A percentile compares a stretch with the other conserved stretches of the same genome.
Evolutionary conservation across 306 rosid genomes (phyloP).

Genomic region (Alnus glutinosa): DNA sequence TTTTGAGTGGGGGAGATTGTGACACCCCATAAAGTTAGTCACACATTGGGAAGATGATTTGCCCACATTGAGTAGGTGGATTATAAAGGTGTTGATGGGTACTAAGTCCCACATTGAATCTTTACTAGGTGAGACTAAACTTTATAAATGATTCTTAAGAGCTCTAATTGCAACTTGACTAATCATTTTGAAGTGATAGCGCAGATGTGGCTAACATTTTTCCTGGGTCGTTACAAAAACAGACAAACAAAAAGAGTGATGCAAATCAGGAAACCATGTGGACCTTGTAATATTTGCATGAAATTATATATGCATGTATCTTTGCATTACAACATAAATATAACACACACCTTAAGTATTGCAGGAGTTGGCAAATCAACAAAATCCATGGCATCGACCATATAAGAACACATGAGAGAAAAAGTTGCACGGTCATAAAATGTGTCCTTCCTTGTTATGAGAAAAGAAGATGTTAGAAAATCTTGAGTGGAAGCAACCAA

Average conservation of each 20-base stretch:
- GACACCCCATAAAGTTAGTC: too few relatives aligned
- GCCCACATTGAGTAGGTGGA: too few relatives aligned
- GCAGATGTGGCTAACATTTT: too few relatives aligned
- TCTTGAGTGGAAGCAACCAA: slow-evolving; percentile 98
- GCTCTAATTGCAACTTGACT: too few relatives aligned
- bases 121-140: too few relatives aligned
- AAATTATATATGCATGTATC: neutral
- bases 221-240: too few relatives aligned
- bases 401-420: slow-evolving; percentile 83
- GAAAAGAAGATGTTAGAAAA: slow-evolving; percentile 91
- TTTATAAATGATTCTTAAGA: too few relatives aligned
- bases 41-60: too few relatives aligned
- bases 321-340: neutral
- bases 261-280: neutral
- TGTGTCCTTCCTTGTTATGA: slow-evolving; percentile 87
- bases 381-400: slow-evolving; percentile 84
- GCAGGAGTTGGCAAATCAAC: slow-evolving; percentile 95
- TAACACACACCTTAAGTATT: slow-evolving; percentile 63
- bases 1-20: too few relatives aligned
- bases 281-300: neutral
- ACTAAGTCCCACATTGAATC: too few relatives aligned
- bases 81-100: too few relatives aligned
- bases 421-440: slow-evolving; percentile 94
- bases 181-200: too few relatives aligned
- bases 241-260: neutral